Evolutionary conservation across 345 rosid genomes (phyloP), one percentile per base, ranked within the genome.

Genomic region (Eucalyptus polyanthemos): DNA sequence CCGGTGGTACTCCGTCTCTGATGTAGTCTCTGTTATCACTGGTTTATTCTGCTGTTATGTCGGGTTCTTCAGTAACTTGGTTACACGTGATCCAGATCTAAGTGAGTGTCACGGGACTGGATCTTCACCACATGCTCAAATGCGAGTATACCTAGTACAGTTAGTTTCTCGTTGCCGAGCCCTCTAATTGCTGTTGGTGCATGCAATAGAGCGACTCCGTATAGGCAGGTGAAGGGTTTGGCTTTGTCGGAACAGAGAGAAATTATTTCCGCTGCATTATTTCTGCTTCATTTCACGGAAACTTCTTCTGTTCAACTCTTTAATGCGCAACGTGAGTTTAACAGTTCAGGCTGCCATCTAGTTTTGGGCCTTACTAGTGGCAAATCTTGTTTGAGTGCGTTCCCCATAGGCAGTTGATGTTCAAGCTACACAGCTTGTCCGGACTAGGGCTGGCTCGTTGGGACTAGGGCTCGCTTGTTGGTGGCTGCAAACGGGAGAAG

Each of bases 151-250:
- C 91, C 94, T 31, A 88, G 95, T 86, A 87, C 92, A 76, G 88
- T 93, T 49, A 92, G 94, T 86, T 95, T 95, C 95, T 92, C 95
- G 81, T 95, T 95, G 97, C 89, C 93, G 92, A 88, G 95, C 89
- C 92, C 94, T 90, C 89, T 95, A 17, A 93, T 95, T 86, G 94
- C 92, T 60, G 58, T 87, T 86, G 97, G 96, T 87, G 93, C 94
- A 95, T 88, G 83, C 91, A n/a, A 88, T 95, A 86, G 96, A 95
- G 93, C 93, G 67, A 90, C 86, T 34, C 56, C 16, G 27, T 95
- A 95, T 81, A 94, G 96, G 50, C 94, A 92, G 60, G 86, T 90
- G 21, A 94, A 92, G 81, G 95, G 94, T 19, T 85, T 94, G 89
- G 51, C 91, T 90, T 90, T 90, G 47, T 89, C 91, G 40, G 92